Percentiles rank a stretch among this genome's conserved stretches.
phyloP scores from a whole-genome alignment of 83 land plant genomes.

The Diphasiastrum complanatum region DNA sequence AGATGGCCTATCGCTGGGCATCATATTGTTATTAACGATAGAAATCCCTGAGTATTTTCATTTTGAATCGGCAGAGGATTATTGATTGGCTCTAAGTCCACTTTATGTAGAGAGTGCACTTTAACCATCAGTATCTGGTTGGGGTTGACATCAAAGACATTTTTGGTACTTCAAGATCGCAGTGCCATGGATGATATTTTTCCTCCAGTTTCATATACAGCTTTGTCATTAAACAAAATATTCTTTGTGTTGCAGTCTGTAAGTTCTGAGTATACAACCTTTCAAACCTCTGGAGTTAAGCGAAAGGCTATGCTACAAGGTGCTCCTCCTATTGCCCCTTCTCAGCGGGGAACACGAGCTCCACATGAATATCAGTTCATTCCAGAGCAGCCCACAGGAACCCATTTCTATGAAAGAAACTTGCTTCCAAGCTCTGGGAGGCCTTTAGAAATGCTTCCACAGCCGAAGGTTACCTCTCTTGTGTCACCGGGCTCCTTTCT shows the following conservation, averaged over 20 bases:
- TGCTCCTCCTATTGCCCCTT: neutral
- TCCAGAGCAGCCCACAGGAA: slow-evolving; percentile 36
- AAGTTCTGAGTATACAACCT: slow-evolving; percentile 13
- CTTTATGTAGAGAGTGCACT: too few relatives aligned
- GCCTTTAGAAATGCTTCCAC: neutral
- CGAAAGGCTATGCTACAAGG: slow-evolving; percentile 15
- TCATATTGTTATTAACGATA: too few relatives aligned
- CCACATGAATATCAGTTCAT: slow-evolving; percentile 35
- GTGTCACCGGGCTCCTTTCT: neutral
- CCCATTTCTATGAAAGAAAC: slow-evolving; percentile 21
- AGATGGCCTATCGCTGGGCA: too few relatives aligned
- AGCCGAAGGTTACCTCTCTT: too few relatives aligned
- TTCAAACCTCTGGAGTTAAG: slow-evolving; percentile 21
- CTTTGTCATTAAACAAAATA: neutral
- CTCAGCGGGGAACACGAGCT: slow-evolving; percentile 11
- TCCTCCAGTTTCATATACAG: neutral
- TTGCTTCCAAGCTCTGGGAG: slow-evolving; percentile 11
- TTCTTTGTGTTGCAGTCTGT: slow-evolving; percentile 29
- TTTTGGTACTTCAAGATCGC: neutral
- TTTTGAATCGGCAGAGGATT: too few relatives aligned
- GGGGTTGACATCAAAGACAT: too few relatives aligned
- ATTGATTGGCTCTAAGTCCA: too few relatives aligned
- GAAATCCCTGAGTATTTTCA: too few relatives aligned
- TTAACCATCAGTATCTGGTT: too few relatives aligned
- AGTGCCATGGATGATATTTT: slow-evolving; percentile 1